Evolutionary conservation across 2,329 filamentous ascomycete species (phyloP).

Genomic region (Lasiodiplodia hormozganensis): DNA sequence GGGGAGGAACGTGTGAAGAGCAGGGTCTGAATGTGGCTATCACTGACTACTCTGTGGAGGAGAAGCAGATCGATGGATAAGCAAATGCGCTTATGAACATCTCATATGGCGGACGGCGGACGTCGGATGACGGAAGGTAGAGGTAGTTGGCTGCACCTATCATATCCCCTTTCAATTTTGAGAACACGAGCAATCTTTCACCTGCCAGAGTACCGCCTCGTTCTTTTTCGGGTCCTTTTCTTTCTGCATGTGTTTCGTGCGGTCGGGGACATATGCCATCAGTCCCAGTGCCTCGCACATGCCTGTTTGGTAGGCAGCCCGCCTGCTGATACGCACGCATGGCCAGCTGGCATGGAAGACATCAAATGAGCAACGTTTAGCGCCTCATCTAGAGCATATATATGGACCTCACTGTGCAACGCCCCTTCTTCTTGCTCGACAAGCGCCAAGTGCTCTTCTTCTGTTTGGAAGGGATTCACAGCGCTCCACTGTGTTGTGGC

Average conservation of each 20-base stretch:
- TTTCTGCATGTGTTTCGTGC: not conserved
- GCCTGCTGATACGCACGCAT: not conserved
- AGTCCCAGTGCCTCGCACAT: not conserved
- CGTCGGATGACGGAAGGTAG: too few relatives aligned
- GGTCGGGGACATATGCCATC: not conserved
- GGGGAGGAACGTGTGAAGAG: too few relatives aligned
- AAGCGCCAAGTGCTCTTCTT: not conserved
- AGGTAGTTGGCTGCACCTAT: not conserved
- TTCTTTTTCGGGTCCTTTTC: not conserved
- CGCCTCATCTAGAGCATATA: not conserved
- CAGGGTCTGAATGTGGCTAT: not conserved
- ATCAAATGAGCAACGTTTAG: not conserved
- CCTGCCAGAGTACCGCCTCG: not conserved
- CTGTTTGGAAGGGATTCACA: too few relatives aligned
- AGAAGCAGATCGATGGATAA: not conserved
- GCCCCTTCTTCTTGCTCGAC: not conserved
- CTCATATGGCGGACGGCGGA: not conserved
- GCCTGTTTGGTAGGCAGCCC: not conserved
- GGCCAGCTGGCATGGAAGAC: not conserved
- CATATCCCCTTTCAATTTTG: not conserved
- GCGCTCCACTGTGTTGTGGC: too few relatives aligned
- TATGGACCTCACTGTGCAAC: not conserved
- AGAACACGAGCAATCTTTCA: not conserved
- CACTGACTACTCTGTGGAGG: not conserved
- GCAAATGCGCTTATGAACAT: not conserved